These are phyloP conservation scores for Podosphaera aphanis DNA, from an alignment of 2,329 filamentous ascomycete species.

Conservation along the genomic window DNA sequence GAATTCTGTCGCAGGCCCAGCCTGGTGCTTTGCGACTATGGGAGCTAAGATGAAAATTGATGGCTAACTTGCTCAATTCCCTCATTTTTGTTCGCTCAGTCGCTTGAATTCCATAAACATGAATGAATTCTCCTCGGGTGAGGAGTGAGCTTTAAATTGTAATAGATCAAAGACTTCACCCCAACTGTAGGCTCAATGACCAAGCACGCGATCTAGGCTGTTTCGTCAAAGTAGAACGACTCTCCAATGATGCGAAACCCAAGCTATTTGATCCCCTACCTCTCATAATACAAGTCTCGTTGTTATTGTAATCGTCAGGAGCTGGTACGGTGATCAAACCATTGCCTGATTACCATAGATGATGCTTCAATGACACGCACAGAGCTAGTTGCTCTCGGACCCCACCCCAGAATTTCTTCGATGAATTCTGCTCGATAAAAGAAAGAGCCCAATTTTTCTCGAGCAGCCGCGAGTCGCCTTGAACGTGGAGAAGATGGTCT, in stretches of 20 bases:
- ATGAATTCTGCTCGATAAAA: constrained; percentile 1
- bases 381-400: constrained; percentile 4
- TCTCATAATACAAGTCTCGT: background rate
- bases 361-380: constrained; percentile 2
- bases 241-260: background rate
- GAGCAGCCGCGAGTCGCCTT: background rate
- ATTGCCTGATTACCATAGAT: constrained; percentile 1
- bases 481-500: background rate
- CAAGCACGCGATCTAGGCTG: background rate
- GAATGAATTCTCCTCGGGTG: no score
- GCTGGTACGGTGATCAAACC: background rate
- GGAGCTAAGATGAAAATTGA: no score
- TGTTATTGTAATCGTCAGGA: background rate
- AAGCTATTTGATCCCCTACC: background rate
- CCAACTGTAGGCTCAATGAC: no score
- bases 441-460: constrained; percentile 1
- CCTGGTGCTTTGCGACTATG: no score
- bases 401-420: background rate
- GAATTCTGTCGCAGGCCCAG: no score
- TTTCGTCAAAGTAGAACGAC: background rate
- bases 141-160: no score
- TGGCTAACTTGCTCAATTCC: no score
- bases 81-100: no score
- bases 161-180: no score
- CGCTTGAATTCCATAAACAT: no score